A percentile compares a stretch with the other conserved stretches of the same genome.
Evolutionary conservation across 345 rosid genomes (phyloP).

Genomic region (Alliaria petiolata): DNA sequence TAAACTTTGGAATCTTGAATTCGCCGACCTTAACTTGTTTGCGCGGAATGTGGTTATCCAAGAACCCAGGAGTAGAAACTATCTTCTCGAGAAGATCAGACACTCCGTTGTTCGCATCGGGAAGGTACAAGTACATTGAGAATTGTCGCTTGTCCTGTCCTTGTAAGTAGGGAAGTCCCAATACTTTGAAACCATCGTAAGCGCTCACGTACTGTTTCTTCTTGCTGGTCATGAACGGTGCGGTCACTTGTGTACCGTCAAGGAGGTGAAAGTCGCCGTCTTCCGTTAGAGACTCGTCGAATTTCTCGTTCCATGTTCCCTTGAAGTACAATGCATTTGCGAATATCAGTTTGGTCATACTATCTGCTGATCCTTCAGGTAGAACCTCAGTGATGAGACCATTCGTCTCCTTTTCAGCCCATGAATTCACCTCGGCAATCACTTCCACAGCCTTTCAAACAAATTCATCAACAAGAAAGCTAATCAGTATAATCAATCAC

Average conservation of each 20-base stretch:
- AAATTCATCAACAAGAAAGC: background rate
- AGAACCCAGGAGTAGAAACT: constrained; percentile 43
- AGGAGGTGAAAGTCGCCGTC: constrained; percentile 63
- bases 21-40: constrained; percentile 38
- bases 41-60: constrained; percentile 47
- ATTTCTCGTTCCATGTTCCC: constrained; percentile 72
- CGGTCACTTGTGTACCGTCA: constrained; percentile 49
- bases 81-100: constrained; percentile 45
- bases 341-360: constrained; percentile 51
- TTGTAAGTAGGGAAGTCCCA: constrained; percentile 67
- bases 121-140: constrained; percentile 76
- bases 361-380: constrained; percentile 57
- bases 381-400: constrained; percentile 79
- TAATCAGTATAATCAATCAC: background rate
- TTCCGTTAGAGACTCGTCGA: constrained; percentile 47
- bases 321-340: constrained; percentile 84
- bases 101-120: constrained; percentile 58
- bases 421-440: constrained; percentile 53
- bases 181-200: constrained; percentile 67
- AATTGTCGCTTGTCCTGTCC: constrained; percentile 61
- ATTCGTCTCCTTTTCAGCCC: constrained; percentile 70
- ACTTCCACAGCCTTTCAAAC: constrained; percentile 49
- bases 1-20: constrained; percentile 60
- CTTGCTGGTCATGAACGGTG: constrained; percentile 72
- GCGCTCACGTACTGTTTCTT: constrained; percentile 48